Evolutionary conservation across 805 yeast species (phyloP).

Genomic region (Brettanomyces naardenensis): DNA sequence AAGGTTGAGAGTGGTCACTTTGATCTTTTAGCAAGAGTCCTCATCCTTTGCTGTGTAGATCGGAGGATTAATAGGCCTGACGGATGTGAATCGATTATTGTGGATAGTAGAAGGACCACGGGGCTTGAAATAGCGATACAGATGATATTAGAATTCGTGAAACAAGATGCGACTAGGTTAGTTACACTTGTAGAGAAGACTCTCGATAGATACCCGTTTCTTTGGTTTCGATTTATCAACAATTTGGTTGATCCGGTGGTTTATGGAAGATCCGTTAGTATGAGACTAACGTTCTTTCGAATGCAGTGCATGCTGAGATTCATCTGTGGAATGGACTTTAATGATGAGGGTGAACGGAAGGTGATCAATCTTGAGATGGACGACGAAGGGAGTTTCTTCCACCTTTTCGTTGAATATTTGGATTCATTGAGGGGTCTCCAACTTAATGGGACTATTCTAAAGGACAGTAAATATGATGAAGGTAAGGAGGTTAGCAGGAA

Average conservation of each 20-base stretch:
- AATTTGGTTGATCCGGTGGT: constrained; percentile 1
- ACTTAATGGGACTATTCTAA: neutral
- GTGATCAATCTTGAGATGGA: neutral
- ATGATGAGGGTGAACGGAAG: neutral
- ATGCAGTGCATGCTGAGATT: neutral
- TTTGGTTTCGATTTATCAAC: constrained; percentile 10
- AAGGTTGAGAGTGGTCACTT: neutral
- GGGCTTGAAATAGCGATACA: neutral
- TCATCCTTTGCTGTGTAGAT: neutral
- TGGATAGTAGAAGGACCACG: neutral
- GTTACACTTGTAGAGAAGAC: neutral
- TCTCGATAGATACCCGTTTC: constrained; percentile 1
- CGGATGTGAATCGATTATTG: neutral
- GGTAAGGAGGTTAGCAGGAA: neutral
- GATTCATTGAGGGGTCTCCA: neutral
- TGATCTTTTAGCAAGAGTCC: neutral
- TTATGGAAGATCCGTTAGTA: neutral
- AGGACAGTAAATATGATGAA: neutral
- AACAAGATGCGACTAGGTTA: neutral
- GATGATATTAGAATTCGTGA: neutral
- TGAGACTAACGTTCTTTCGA: neutral
- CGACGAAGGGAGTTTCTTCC: neutral
- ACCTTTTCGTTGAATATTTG: neutral
- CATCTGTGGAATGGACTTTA: neutral
- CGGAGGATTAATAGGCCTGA: neutral